Percentiles rank a stretch among this genome's conserved stretches.
Evolutionary conservation across 345 rosid species (phyloP).

Genomic region (Bruguiera gymnorhiza): DNA sequence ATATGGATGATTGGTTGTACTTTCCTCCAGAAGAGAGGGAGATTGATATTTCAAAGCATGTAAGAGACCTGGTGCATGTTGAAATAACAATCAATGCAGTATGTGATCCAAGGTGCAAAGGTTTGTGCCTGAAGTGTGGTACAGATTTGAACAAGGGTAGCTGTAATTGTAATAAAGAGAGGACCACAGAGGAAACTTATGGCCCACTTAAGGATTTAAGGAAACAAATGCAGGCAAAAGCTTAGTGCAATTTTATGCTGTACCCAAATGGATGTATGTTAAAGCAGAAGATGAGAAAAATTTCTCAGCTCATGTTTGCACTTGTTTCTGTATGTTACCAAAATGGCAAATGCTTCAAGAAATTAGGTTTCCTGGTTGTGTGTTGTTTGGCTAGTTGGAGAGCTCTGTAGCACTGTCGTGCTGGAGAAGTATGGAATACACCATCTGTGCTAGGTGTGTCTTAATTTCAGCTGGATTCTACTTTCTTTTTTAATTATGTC

Average conservation of each 20-base stretch:
- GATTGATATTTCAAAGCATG: slow-evolving; percentile 76
- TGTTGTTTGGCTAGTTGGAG: too few species aligned
- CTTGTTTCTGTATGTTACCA: too few species aligned
- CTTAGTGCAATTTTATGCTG: slow-evolving; percentile 14
- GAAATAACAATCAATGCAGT: slow-evolving; percentile 64
- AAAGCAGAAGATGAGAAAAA: too few species aligned
- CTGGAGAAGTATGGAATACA: too few species aligned
- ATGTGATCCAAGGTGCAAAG: slow-evolving; percentile 73
- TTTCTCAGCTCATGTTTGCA: too few species aligned
- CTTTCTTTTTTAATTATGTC: too few species aligned
- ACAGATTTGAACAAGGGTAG: slow-evolving; percentile 58
- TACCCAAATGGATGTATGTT: too few species aligned
- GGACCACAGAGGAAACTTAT: slow-evolving; percentile 35
- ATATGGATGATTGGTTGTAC: slow-evolving; percentile 77
- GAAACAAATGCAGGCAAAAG: slow-evolving; percentile 55
- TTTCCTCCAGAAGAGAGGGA: slow-evolving; percentile 65
- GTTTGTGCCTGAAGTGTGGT: slow-evolving; percentile 76
- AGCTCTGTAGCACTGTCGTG: too few species aligned
- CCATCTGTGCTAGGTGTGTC: too few species aligned
- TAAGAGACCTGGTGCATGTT: slow-evolving; percentile 77
- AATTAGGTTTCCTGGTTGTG: too few species aligned
- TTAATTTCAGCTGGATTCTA: too few species aligned
- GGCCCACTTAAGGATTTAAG: slow-evolving; percentile 71
- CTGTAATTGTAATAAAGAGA: slow-evolving; percentile 55
- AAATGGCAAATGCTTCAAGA: too few species aligned